A percentile compares a stretch with the other conserved stretches of the same genome.
phyloP scores from a whole-genome alignment of 352 stramenopile genomes.

The Globisporangium spinosum region DNA sequence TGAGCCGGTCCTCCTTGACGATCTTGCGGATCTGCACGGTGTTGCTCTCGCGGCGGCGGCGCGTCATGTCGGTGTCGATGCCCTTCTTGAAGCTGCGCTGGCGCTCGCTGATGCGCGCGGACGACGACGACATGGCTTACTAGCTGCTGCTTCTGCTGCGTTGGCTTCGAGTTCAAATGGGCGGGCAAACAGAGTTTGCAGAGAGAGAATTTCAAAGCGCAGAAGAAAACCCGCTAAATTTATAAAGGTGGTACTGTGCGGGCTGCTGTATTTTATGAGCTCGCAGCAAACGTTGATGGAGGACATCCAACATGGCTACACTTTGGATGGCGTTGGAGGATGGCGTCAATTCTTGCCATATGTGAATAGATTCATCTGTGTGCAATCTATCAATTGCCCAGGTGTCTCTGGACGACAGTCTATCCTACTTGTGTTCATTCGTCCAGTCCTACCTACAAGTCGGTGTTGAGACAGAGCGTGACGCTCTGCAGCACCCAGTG shows the following conservation, averaged over 20 bases:
- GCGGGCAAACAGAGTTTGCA: not conserved
- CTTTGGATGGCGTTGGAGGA: not conserved
- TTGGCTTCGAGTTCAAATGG: not conserved
- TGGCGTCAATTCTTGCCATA: no score
- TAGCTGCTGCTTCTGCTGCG: not conserved
- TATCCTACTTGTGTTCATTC: no score
- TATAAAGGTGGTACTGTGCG: not conserved
- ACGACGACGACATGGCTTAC: conserved; percentile 8
- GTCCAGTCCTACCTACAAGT: conserved; percentile 32
- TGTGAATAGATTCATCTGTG: no score
- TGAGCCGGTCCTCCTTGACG: conserved; percentile 79
- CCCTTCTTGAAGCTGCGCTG: conserved; percentile 80
- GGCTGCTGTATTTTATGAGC: not conserved
- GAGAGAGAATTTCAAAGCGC: not conserved
- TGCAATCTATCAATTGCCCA: no score
- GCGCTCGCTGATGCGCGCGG: conserved; percentile 35
- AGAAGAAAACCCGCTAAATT: not conserved
- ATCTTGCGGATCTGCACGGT: conserved; percentile 85
- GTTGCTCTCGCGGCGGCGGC: conserved; percentile 69
- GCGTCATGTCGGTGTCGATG: conserved; percentile 74
- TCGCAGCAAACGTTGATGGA: not conserved
- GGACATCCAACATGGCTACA: conserved; percentile 1
- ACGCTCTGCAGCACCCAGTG: conserved; percentile 95
- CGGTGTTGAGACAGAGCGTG: conserved; percentile 90
- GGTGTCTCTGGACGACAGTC: no score